Base-by-base conservation (phyloP, 345 rosid species). In the Alliaria petiolata region DNA sequence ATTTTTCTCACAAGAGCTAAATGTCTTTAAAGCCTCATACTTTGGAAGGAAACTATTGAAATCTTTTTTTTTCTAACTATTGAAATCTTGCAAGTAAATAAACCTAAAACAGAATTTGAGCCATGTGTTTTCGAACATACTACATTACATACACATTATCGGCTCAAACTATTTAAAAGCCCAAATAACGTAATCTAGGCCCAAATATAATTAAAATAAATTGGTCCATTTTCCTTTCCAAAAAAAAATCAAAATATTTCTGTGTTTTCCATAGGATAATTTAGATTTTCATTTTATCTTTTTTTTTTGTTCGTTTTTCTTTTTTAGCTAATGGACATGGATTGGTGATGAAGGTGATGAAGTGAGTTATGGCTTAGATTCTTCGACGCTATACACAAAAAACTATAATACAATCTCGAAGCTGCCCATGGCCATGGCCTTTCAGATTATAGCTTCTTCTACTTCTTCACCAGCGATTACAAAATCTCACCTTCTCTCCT, bases 341-440 rank as follows among this genome's bases (percentile, higher is more conserved):
- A 67, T 25, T 60, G 67, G 62, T 75, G 70, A 53, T 53, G 78
- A 52, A 11, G 72, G 39, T 20, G 62, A 58, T 15, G 62, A 34
- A 60, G 44, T 42, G 50, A 61, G 52, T 68, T 69, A 54, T 75
- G 65, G 64, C 52, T 69, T 75, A 68, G 50, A 22, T 44, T 75
- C 74, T 62, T 10, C 51, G 59, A 44, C 28, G 70, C 70, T 35
- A 11, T 2, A 51, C 16, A n/a, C n/a, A 52, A 43, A 60, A 30
- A 49, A 44, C 52, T 68, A 28, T 46, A 61, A 39, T 42, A 11
- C 45, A 62, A n/a, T n/a, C 69, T 62, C 60, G 52, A 62, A 63
- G 53, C 70, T 63, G 19, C 40, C 30, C 51, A 72, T 72, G 86
- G 74, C 71, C 68, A 85, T 85, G 92, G 91, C 83, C 16, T 67